Conservation (phyloP, 805 yeast species). For the Schwanniomyces sp. region DNA sequence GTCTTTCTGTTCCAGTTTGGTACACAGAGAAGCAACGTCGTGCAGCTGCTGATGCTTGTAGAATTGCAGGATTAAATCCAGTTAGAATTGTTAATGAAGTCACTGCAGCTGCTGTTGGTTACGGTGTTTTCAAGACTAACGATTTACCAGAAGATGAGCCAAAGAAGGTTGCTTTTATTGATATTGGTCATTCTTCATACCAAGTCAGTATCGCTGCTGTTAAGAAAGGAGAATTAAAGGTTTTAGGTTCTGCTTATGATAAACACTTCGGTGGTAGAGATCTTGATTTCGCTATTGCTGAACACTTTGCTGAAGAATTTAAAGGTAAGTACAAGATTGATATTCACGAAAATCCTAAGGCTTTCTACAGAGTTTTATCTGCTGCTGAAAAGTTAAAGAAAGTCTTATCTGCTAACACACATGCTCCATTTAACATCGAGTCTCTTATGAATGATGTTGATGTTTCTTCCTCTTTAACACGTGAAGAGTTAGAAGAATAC, state of each 20-base stretch:
- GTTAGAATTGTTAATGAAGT: slow-evolving; percentile 96
- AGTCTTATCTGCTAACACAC: slow-evolving; percentile 91
- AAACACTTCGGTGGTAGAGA: slow-evolving; percentile 98
- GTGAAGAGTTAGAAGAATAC: slow-evolving; percentile 91
- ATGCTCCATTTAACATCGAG: slow-evolving; percentile 94
- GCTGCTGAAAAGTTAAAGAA: slow-evolving; percentile 95
- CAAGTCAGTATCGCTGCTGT: slow-evolving; percentile 87
- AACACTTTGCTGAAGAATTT: slow-evolving; percentile 93
- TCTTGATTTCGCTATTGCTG: slow-evolving; percentile 89
- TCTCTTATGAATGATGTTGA: slow-evolving; percentile 97
- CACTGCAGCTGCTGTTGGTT: slow-evolving; percentile 98
- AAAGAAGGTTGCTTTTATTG: slow-evolving; percentile 88
- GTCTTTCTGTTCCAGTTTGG: slow-evolving; percentile 96
- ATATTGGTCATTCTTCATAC: slow-evolving; percentile 95
- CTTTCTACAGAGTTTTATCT: slow-evolving; percentile 85
- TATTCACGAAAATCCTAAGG: slow-evolving; percentile 88
- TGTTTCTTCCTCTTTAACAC: slow-evolving; percentile 81
- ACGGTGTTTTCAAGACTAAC: slow-evolving; percentile 93
- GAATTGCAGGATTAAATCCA: slow-evolving; percentile 95
- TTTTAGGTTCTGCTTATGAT: slow-evolving; percentile 89
- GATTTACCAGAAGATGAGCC: slow-evolving; percentile 94
- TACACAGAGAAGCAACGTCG: slow-evolving; percentile 96
- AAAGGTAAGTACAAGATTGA: slow-evolving; percentile 91
- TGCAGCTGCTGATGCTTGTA: slow-evolving; percentile 92
- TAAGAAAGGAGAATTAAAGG: slow-evolving; percentile 94